A percentile compares a stretch with the other conserved stretches of the same genome.
Evolutionary conservation across 306 rosid genomes (phyloP).

Genomic region (Trifolium pratense): DNA sequence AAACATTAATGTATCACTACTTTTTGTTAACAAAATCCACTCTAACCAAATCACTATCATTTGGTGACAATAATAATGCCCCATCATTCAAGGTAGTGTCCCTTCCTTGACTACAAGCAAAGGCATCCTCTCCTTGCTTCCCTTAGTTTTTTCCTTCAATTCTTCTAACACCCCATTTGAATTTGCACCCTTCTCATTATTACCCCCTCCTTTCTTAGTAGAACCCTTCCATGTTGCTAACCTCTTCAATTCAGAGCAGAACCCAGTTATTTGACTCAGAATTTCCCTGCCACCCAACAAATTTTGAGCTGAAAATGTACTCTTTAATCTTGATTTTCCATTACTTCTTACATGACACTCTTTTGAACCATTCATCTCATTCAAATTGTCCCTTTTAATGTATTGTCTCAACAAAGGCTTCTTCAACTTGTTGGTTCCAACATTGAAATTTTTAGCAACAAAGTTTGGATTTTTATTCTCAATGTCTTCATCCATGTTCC

Average conservation of each 20-base stretch:
- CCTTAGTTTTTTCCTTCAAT: slow-evolving; percentile 34
- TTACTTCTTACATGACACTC: slow-evolving; percentile 34
- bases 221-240: slow-evolving; percentile 49
- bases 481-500: slow-evolving; percentile 34
- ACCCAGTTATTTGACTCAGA: slow-evolving; percentile 56
- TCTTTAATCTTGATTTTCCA: slow-evolving; percentile 45
- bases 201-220: slow-evolving; percentile 41
- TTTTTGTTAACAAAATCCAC: not conserved
- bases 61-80: not conserved
- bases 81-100: slow-evolving; percentile 17
- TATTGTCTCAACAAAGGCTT: slow-evolving; percentile 36
- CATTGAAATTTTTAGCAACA: slow-evolving; percentile 19
- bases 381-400: slow-evolving; percentile 10
- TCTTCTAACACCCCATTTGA: slow-evolving; percentile 35
- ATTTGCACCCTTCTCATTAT: slow-evolving; percentile 32
- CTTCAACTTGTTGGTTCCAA: slow-evolving; percentile 37
- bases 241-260: slow-evolving; percentile 58
- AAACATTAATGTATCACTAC: not conserved
- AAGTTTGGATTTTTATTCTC: slow-evolving; percentile 63
- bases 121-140: slow-evolving; percentile 50
- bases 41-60: not conserved
- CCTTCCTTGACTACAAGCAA: slow-evolving; percentile 45
- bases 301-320: slow-evolving; percentile 59
- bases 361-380: slow-evolving; percentile 21
- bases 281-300: slow-evolving; percentile 52